Base-by-base conservation (phyloP, 805 yeast species). In the Metschnikowia cubensis region DNA sequence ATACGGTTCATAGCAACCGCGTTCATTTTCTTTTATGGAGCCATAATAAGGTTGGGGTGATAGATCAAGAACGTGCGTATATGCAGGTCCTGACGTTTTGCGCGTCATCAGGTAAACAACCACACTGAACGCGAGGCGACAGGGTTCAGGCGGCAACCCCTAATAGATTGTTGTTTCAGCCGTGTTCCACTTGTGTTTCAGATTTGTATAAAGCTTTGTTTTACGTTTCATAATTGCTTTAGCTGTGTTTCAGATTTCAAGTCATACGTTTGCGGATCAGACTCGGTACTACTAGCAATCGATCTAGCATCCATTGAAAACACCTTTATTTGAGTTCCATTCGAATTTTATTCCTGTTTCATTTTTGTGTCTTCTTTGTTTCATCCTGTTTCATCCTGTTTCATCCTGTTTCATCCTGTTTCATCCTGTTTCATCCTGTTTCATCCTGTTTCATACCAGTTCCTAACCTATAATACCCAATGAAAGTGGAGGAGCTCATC, bases 401-500 rank as follows among this genome's bases (percentile, higher is more conserved):
- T 5, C 20, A 8, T n/a, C 6, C 14, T 34, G 15, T 17, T 15
- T n/a, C 36, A n/a, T 15, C 17, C 3, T 35, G 36, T 35, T n/a
- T 15, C 38, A 17, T 35, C 25, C 7, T 34, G 10, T 34, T 8
- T 6, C 15, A 14, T 8, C n/a, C 15, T 14, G 17, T 33, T 33
- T 7, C 15, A 13, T 13, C 10, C 18, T 34, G 15, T 15, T n/a
- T n/a, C 35, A 14, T 15, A 4, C 6, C 8, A 4, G 6, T 35
- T n/a, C 11, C 22, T 8, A 25, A 25, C 4, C 13, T 17, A 17
- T 35, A 14, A 35, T 11, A 7, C 20, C 6, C 41, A 21, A 91
- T 91, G 97, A 82, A 81, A 68, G 96, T 94, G n/a, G 97, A 92
- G 64, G 99, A 95, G 65, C 80, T 94, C 50, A 91, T 94, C 54